phyloP scores from a whole-genome alignment of 2,329 filamentous ascomycete genomes.

The Clonostachys rosea region DNA sequence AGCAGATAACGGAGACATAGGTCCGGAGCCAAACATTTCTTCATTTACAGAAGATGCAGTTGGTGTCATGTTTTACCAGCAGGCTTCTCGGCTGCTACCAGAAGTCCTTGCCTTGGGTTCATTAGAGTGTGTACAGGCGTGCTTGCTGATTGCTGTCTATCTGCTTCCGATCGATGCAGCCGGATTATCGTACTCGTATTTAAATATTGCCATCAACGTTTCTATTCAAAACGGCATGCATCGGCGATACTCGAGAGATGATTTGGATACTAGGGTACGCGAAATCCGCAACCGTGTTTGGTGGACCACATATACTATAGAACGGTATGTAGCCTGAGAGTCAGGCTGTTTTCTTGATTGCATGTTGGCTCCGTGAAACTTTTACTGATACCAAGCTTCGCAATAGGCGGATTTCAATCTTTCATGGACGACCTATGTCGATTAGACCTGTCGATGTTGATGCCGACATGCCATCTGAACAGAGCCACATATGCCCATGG shows the following conservation, averaged over 20 bases:
- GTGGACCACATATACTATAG: slow-evolving; percentile 53
- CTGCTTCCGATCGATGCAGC: slow-evolving; percentile 50
- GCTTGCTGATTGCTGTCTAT: slow-evolving; percentile 51
- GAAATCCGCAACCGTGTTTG: slow-evolving; percentile 53
- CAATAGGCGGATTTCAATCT: slow-evolving; percentile 44
- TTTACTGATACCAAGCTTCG: not conserved
- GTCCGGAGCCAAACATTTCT: slow-evolving; percentile 7
- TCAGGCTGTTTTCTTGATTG: slow-evolving; percentile 22
- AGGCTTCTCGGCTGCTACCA: slow-evolving; percentile 46
- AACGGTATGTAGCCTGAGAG: slow-evolving; percentile 18
- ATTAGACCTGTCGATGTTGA: slow-evolving; percentile 47
- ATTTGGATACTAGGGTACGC: slow-evolving; percentile 38
- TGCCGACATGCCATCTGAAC: slow-evolving; percentile 42
- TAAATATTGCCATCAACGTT: slow-evolving; percentile 49
- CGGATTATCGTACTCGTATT: slow-evolving; percentile 51
- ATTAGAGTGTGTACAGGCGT: slow-evolving; percentile 53
- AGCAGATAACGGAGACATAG: slow-evolving; percentile 8
- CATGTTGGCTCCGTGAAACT: slow-evolving; percentile 6
- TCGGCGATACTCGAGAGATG: slow-evolving; percentile 39
- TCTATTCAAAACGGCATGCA: slow-evolving; percentile 59
- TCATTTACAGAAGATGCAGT: slow-evolving; percentile 44
- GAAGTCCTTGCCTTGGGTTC: slow-evolving; percentile 52
- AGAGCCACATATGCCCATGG: slow-evolving; percentile 32
- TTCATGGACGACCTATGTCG: slow-evolving; percentile 51
- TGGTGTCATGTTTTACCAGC: slow-evolving; percentile 51